These are phyloP conservation scores for Aspergillus olivimuriae DNA, from an alignment of 495 filamentous ascomycete genomes.

Conservation along the genomic window DNA sequence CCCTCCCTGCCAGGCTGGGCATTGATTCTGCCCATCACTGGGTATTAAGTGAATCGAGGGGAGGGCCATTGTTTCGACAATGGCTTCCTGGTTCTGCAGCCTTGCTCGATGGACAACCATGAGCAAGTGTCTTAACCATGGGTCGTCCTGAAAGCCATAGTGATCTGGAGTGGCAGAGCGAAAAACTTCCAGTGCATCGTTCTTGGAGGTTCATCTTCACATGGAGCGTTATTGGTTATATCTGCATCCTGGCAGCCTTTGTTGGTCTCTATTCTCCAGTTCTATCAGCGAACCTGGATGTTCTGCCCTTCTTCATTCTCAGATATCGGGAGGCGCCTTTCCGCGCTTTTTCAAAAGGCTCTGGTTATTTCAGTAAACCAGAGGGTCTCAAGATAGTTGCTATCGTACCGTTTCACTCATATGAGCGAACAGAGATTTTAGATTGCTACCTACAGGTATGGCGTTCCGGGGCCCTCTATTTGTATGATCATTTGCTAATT, in stretches of 20 bases:
- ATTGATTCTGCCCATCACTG: too few species aligned
- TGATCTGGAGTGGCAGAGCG: constrained; percentile 6
- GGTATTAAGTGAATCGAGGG: too few species aligned
- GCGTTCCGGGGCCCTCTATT: not conserved
- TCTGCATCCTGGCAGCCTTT: constrained; percentile 16
- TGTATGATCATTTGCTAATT: not conserved
- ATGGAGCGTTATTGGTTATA: constrained; percentile 23
- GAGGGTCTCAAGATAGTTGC: constrained; percentile 39
- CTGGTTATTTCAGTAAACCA: constrained; percentile 34
- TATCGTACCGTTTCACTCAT: constrained; percentile 43
- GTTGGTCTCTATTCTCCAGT: constrained; percentile 16
- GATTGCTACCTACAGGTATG: constrained; percentile 47
- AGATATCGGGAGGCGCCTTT: constrained; percentile 21
- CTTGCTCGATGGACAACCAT: not conserved
- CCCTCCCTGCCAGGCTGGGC: too few species aligned
- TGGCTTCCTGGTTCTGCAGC: not conserved
- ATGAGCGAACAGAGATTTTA: constrained; percentile 40
- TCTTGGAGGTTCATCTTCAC: constrained; percentile 15
- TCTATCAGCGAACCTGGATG: constrained; percentile 16
- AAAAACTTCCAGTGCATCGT: not conserved
- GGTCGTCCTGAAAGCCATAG: constrained; percentile 7
- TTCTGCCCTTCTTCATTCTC: constrained; percentile 18
- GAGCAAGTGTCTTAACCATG: constrained; percentile 15
- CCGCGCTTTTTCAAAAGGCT: constrained; percentile 25
- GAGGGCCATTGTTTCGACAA: too few species aligned